Percentiles rank a stretch among this genome's conserved stretches.
These are phyloP conservation scores for Jacaranda mimosifolia DNA, from an alignment of 257 asterid species.

Conservation along the genomic window DNA sequence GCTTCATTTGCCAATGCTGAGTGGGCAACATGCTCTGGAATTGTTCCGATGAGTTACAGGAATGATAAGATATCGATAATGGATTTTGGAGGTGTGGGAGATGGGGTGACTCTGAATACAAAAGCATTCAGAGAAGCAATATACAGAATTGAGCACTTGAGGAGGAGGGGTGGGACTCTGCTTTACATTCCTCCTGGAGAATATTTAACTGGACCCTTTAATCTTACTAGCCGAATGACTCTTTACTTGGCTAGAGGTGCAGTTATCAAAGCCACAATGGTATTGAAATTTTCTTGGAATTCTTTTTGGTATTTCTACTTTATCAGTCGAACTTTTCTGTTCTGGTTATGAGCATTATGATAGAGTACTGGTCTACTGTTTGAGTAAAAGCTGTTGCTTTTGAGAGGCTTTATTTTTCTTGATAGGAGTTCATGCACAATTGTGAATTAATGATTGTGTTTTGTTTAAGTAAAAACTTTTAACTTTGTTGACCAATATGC, in stretches of 20 bases:
- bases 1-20: conserved; percentile 46
- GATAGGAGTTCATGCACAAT: neutral
- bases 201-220: conserved; percentile 82
- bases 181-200: conserved; percentile 92
- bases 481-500: neutral
- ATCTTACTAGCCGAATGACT: conserved; percentile 93
- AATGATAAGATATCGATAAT: conserved; percentile 78
- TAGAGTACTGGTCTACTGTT: neutral
- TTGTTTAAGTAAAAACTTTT: neutral
- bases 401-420: neutral
- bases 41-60: conserved; percentile 83
- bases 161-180: conserved; percentile 84
- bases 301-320: neutral
- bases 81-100: conserved; percentile 92
- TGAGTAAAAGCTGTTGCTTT: neutral
- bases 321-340: neutral
- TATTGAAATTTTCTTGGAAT: conserved; percentile 30
- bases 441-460: neutral
- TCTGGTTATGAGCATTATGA: neutral
- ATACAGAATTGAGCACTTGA: conserved; percentile 79
- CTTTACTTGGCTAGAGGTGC: conserved; percentile 89
- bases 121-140: conserved; percentile 86
- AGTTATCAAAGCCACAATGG: conserved; percentile 84
- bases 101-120: conserved; percentile 83
- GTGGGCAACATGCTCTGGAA: conserved; percentile 76